Evolutionary conservation across 2,329 filamentous ascomycete species (phyloP).

Genomic region (Myriosclerotinia curreyana): DNA sequence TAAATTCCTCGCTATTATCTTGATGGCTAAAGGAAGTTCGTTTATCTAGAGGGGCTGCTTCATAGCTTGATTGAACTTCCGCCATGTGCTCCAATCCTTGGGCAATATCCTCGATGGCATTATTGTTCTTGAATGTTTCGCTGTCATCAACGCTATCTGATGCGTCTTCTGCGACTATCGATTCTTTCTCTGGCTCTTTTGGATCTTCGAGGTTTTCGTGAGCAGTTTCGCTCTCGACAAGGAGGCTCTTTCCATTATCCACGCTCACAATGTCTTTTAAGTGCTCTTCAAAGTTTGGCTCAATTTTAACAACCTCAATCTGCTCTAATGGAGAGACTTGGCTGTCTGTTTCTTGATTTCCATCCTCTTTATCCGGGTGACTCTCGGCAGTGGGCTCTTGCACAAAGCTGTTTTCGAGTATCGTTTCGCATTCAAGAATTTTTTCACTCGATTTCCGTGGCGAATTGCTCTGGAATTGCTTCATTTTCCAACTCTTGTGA

Average conservation of each 20-base stretch:
- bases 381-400: not conserved
- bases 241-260: not conserved
- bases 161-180: not conserved
- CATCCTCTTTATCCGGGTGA: not conserved
- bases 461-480: not conserved
- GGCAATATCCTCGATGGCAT: not conserved
- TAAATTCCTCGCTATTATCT: not conserved
- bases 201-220: accelerated
- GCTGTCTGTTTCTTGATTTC: not conserved
- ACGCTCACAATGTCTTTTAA: accelerated
- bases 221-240: not conserved
- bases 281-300: not conserved
- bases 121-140: not conserved
- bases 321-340: not conserved
- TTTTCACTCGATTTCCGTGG: too few relatives aligned
- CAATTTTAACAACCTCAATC: not conserved
- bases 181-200: not conserved
- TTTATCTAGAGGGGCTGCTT: not conserved
- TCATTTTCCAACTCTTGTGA: accelerated
- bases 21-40: not conserved
- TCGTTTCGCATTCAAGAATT: accelerated
- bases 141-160: not conserved
- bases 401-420: not conserved
- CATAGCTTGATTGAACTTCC: not conserved
- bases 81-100: not conserved